Evolutionary conservation across 2,329 filamentous ascomycete genomes (phyloP), one percentile per base, ranked within the genome.

Genomic region (Purpureocillium takamizusanense): DNA sequence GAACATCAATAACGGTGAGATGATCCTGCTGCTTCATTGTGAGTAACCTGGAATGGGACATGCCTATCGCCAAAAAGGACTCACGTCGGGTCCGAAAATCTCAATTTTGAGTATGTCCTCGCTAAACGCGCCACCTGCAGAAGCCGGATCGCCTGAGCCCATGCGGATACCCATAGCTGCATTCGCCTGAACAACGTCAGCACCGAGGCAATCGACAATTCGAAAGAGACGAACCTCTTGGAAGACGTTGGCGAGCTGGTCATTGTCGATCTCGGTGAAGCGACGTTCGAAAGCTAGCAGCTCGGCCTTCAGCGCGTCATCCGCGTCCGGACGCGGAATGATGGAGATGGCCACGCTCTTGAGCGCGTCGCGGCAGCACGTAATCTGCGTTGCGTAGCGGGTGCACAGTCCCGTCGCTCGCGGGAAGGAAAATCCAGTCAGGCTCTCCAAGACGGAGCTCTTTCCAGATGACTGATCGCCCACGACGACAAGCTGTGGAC

Each of bases 401-500:
- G 70, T 74, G 33, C 70, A 72, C 1, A 72, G 60, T 1, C 57
- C 64, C 0, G 57, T 56, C 1, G 49, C 59, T 2, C 65, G 59
- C 4, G 70, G 69, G 30, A 74, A 70, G 0, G 62, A 60, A 27
- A 73, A 67, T 0, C 65, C 66, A 0, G 69, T 73, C 25, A 74
- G 43, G 14, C 62, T 88, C 55, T 92, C 85, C 23, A 92, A 66
- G 14, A 92, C 82, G 2, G 85, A 90, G 57, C 82, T 87, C 67
- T 94, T 94, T 51, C 86, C 86, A 32, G 85, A 87, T 0, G 83
- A 89, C 54, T 92, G 86, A 48, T 86, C 87, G 43, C 86, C 86
- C 9, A 90, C 85, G 7, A 89, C 86, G 28, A 83, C 83, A 48
- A 92, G 85, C 40, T 42, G 14, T 11, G 6, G 16, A 13, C 14